phyloP scores from a whole-genome alignment of 176 grass and related monocot species.

The Oryza officinalis region DNA sequence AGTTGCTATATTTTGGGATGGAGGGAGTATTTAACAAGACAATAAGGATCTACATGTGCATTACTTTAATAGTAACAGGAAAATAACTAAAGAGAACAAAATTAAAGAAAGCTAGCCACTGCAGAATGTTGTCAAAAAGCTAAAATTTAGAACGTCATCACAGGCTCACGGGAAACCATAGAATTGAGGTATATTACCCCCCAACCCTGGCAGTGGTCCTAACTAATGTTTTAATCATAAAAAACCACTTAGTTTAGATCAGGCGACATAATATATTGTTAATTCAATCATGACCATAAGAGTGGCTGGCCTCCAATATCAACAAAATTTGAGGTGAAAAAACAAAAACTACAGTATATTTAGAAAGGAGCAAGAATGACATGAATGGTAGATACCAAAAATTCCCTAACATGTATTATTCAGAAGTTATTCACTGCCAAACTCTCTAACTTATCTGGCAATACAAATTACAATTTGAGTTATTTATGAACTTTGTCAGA shows the following conservation, averaged over 20 bases:
- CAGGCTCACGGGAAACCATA: conserved; percentile 1
- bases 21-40: conserved; percentile 1
- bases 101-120: background rate
- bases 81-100: conserved; percentile 4
- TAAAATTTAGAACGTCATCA: background rate
- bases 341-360: background rate
- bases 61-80: conserved; percentile 16
- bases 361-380: background rate
- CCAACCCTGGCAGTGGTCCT: background rate
- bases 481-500: background rate
- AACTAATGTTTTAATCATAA: conserved; percentile 12
- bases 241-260: conserved; percentile 1
- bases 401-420: conserved; percentile 6
- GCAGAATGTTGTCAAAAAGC: conserved; percentile 4
- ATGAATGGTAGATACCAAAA: background rate
- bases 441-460: background rate
- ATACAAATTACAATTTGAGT: background rate
- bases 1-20: no score
- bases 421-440: background rate
- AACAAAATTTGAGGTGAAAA: background rate
- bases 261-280: background rate
- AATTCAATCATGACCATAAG: background rate
- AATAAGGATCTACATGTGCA: conserved; percentile 7
- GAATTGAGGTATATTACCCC: conserved; percentile 18
- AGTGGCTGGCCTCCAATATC: conserved; percentile 8